A percentile compares a stretch with the other conserved stretches of the same genome.
Evolutionary conservation across 129 eudicot genomes (phyloP).

Genomic region (Tagetes patula): DNA sequence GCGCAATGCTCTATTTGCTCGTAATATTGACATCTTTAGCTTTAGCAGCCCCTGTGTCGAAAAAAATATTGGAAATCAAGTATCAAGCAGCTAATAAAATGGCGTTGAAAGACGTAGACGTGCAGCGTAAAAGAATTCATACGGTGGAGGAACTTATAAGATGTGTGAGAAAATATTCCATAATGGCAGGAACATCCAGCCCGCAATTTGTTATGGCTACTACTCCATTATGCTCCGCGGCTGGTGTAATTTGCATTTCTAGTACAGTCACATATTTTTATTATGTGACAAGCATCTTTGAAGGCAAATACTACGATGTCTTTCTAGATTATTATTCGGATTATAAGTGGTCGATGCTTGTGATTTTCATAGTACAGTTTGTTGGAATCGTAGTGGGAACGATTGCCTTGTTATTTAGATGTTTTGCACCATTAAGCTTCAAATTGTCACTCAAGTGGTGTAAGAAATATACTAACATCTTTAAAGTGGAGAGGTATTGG

Average conservation of each 20-base stretch:
- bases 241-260: slow-evolving; percentile 8
- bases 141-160: slow-evolving; percentile 9
- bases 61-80: slow-evolving; percentile 10
- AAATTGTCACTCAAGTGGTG: background rate
- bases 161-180: slow-evolving; percentile 11
- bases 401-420: slow-evolving; percentile 11
- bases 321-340: background rate
- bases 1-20: slow-evolving; percentile 4
- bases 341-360: slow-evolving; percentile 14
- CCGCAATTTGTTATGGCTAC: slow-evolving; percentile 28
- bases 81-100: slow-evolving; percentile 13
- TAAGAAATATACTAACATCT: background rate
- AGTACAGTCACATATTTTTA: background rate
- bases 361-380: background rate
- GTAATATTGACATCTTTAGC: slow-evolving; percentile 7
- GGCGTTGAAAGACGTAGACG: background rate
- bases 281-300: background rate
- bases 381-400: slow-evolving; percentile 19
- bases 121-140: background rate
- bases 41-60: slow-evolving; percentile 11
- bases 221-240: slow-evolving; percentile 1
- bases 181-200: slow-evolving; percentile 22
- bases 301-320: background rate
- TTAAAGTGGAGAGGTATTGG: slow-evolving; percentile 30
- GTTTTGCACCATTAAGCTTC: slow-evolving; percentile 11